Evolutionary conservation across 192 early-diverging fungal species (phyloP), one percentile per base, ranked within the genome.

Genomic region (Umbelopsis ramanniana): DNA sequence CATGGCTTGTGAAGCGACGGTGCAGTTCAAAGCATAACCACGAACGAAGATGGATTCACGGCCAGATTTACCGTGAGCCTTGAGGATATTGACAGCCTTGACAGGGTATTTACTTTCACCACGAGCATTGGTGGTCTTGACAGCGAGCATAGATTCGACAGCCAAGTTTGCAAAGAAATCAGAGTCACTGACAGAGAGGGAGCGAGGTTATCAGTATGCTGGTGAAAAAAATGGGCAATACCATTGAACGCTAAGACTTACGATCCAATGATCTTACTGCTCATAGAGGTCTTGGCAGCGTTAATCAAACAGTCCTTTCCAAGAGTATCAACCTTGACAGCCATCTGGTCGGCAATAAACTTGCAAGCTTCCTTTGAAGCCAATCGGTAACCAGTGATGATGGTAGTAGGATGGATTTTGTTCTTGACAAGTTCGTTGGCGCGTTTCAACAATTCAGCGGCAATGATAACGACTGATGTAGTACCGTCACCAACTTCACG

Each of bases 401-500:
- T 94, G 37, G 97, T 98, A 6, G 97, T 97, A 21, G 98, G 98
- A 82, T 99, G 98, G 80, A 99, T 98, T 80, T 95, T 95, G 89
- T 96, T 97, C 87, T 98, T 98, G 52, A 98, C 92, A 54, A 99
- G 87, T 69, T 99, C 98, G 79, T 98, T 98, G 37, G 96, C 98
- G 67, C 97, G 89, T 53, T 91, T 87, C 78, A 99, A 86, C 37
- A 99, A 87, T 82, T 99, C 98, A 7, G 98, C 95, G 4, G 98
- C 98, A 76, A 99, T 96, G 69, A 99, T 97, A 11, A 99, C 98
- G 17, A 99, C 98, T 3, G 97, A 98, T 2, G 98, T 99, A 6
- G 98, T 99, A 15, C 98, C 98, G 81, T 99, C 98, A 52, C 98
- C 98, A 1, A 99, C 98, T 82, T 99, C 98, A 71, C 96, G 96